Evolutionary conservation across 129 eudicot genomes (phyloP), one percentile per base, ranked within the genome.

Genomic region (Pittosporum tobira): DNA sequence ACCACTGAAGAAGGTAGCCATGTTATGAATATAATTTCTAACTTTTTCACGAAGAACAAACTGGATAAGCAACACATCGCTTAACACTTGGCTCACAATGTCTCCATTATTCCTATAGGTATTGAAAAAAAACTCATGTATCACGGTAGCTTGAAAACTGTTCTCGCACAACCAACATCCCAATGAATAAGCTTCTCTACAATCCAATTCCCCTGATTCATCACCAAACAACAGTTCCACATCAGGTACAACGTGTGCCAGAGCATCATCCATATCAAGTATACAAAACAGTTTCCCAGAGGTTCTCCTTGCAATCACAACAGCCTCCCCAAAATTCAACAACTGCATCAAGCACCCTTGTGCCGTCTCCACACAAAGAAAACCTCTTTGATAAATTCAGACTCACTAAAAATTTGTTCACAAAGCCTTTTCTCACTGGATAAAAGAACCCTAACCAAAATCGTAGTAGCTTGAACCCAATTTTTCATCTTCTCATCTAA

Each of bases 301-400:
- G 3, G 95, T 79, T 57, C 93, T 51, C 51, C 38, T 77, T 26
- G 84, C 82, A n/a, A n/a, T n/a, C n/a, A n/a, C n/a, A n/a, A n/a
- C n/a, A n/a, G n/a, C n/a, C n/a, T n/a, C n/a, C n/a, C n/a, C n/a
- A n/a, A n/a, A n/a, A n/a, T n/a, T n/a, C n/a, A n/a, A n/a, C n/a
- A n/a, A n/a, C n/a, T n/a, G 95, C 95, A 87, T 80, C 58, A 87
- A 79, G 36, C 95, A 79, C 6, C 88, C 84, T 57, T 82, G 82
- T 5, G 95, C 70, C 0, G 93, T 77, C 68, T 82, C 95, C n/a
- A n/a, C 34, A 79, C 63, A 28, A 82, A 87, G 63, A 91, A 82
- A 43, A 79, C 73, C 26, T 82, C 88, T 38, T 73, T 71, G 29
- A 82, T 70, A 57, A 74, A 28, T 48, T 79, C 82, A 1, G 90